Evolutionary conservation across 1,284 basidiomycete species (phyloP), one percentile per base, ranked within the genome.

Genomic region (Marasmius sp.): DNA sequence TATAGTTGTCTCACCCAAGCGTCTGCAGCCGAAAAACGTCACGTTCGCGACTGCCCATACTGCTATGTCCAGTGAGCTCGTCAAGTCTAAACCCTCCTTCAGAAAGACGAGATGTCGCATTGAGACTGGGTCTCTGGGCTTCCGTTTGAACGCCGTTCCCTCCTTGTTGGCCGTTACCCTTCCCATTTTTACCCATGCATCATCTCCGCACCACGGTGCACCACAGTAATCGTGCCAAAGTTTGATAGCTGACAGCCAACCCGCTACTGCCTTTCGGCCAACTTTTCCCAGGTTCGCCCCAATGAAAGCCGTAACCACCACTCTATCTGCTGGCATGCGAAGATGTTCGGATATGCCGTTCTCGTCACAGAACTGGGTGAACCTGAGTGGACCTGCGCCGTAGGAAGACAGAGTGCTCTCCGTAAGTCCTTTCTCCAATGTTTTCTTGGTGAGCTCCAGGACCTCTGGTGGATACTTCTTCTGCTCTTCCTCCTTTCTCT

Each of bases 191-290:
- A 60, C 3, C 18, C 52, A 41, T n/a, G 38, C 58, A 8, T 66
- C 57, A 1, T 51, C 66, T 8, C 70, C 73, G 18, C 67, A 20
- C 77, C 75, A 77, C 5, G 62, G 63, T 0, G 72, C 70, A 18
- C 70, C 67, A 36, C 74, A 69, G 37, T 76, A 47, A 6, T 63
- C 64, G 33, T 78, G 77, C 74, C 74, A 77, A 11, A 71, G 65
- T 12, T 66, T 50, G 1, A 77, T 53, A 1, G 74, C 74, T 0
- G 70, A 63, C 1, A 77, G 45, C 74, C 74, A 75, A 5, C 5
- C 5, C 2, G 2, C 27, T 2, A 27, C 27, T 27, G 27, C 27
- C 27, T 27, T 27, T 2, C 27, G 2, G 2, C 27, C 27, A 27
- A 5, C 27, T 27, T 27, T 27, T 5, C 27, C 27, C 5, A 27